Percentiles rank a stretch among this genome's conserved stretches.
Conservation (phyloP, 2,329 filamentous ascomycete species). For the Thelonectria olida region DNA sequence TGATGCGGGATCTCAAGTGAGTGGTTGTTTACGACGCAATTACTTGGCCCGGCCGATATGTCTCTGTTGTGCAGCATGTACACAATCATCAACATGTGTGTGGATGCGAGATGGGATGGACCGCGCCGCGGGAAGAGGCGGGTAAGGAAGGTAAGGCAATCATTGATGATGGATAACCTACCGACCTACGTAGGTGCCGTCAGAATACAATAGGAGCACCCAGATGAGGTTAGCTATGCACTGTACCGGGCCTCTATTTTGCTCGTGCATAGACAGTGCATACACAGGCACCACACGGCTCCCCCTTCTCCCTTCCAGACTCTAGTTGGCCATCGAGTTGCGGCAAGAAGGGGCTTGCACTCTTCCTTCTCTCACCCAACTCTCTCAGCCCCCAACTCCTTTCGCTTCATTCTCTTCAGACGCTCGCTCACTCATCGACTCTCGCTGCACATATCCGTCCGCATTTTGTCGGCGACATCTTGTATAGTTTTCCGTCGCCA, state of each 20-base stretch:
- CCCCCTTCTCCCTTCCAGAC: conserved; percentile 7
- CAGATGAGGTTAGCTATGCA: conserved; percentile 4
- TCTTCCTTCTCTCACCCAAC: conserved; percentile 5
- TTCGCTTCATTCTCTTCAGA: conserved; percentile 12
- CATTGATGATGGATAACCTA: too few species aligned
- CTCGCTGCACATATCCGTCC: conserved; percentile 10
- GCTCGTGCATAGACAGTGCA: conserved; percentile 3
- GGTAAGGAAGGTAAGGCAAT: too few species aligned
- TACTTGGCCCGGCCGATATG: background rate
- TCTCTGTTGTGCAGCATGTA: background rate
- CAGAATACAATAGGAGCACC: background rate
- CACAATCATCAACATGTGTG: background rate
- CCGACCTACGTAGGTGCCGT: too few species aligned
- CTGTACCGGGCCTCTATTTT: background rate
- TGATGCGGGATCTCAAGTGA: background rate
- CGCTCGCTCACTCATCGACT: conserved; percentile 21
- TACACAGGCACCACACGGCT: background rate
- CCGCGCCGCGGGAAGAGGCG: conserved; percentile 2
- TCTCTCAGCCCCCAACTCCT: conserved; percentile 3
- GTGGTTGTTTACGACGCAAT: background rate
- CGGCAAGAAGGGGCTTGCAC: conserved; percentile 3
- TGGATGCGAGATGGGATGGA: background rate
- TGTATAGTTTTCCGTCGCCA: background rate
- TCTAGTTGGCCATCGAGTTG: conserved; percentile 3
- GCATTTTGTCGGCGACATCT: background rate